Base-by-base conservation (phyloP, 2,329 filamentous ascomycete species). In the Tolypocladium sp. region DNA sequence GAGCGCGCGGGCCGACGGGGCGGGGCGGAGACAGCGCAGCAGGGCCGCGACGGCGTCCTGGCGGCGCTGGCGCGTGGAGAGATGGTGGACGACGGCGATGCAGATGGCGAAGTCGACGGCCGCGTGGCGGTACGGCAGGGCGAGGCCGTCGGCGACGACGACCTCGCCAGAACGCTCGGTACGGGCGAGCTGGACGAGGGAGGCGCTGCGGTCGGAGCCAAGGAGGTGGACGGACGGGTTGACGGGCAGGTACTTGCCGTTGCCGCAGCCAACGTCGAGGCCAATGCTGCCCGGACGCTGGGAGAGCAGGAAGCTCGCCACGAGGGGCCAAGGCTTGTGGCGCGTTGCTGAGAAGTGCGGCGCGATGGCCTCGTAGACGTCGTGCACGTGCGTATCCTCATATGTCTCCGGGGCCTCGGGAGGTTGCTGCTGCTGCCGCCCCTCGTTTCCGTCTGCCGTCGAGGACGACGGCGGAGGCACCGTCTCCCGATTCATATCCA, bases 81-180 rank as follows among this genome's bases (percentile, higher is more conserved):
- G 79, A 76, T 99, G 94, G 76, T 97, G 94, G 38, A 97, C 80
- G 13, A 97, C 94, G 55, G 94, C 94, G 68, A 99, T 92, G 68
- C 89, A 94, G 64, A 97, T 94, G 59, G 85, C 92, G 71, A 97
- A 97, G 74, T 97, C 93, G 70, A 67, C 77, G 63, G 64, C 71
- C 61, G 66, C 67, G 9, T 66, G 60, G 49, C 84, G 89, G 72
- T 96, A 93, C 4, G 94, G 94, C 25, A 97, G 81, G n/a, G 81
- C 80, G 10, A 97, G 81, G 56, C 86, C 88, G 72, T 97, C 93
- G 41, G 92, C 92, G 46, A 96, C 86, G 38, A 91, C 73, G 22
- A 88, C 84, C 62, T 88, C 82, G 65, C 90, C 87, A 9, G 83
- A 83, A 30, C 64, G 62, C 51, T 62, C 63, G 56, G 65, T 59